Percentiles rank a stretch among this genome's conserved stretches.
Evolutionary conservation across 2,329 filamentous ascomycete genomes (phyloP).

Genomic region (Lecanicillium sp.): DNA sequence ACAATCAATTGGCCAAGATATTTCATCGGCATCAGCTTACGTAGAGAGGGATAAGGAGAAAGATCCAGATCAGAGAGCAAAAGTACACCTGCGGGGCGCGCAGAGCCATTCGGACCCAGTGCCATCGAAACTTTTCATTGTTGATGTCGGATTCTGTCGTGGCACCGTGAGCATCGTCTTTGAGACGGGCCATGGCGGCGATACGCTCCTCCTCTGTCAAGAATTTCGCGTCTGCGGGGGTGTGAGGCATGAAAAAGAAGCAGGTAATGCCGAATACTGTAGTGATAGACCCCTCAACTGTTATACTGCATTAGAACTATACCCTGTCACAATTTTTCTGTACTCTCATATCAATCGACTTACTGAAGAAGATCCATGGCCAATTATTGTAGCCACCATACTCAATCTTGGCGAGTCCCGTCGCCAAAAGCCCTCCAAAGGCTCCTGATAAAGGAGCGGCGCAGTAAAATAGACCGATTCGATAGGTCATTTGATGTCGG

Average conservation of each 20-base stretch:
- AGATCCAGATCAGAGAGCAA: constrained; percentile 3
- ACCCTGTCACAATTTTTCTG: not conserved
- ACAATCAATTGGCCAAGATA: not conserved
- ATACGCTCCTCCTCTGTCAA: constrained; percentile 17
- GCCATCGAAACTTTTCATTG: constrained; percentile 4
- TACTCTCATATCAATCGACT: constrained; percentile 1
- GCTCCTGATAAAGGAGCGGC: constrained; percentile 61
- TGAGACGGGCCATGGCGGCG: constrained; percentile 15
- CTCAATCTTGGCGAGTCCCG: constrained; percentile 47
- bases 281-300: constrained; percentile 50
- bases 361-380: constrained; percentile 41
- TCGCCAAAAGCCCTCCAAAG: constrained; percentile 52
- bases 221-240: constrained; percentile 16
- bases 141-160: constrained; percentile 11
- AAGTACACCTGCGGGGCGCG: not conserved
- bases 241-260: constrained; percentile 36
- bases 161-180: constrained; percentile 16
- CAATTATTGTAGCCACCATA: constrained; percentile 28
- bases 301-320: not conserved
- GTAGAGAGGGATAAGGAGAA: constrained; percentile 1
- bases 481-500: constrained; percentile 14
- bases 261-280: constrained; percentile 50
- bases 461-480: constrained; percentile 30
- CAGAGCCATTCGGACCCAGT: not conserved
- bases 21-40: not conserved